Base-by-base conservation (phyloP, 192 early-diverging fungal species). In the Glomus cerebriforme region DNA sequence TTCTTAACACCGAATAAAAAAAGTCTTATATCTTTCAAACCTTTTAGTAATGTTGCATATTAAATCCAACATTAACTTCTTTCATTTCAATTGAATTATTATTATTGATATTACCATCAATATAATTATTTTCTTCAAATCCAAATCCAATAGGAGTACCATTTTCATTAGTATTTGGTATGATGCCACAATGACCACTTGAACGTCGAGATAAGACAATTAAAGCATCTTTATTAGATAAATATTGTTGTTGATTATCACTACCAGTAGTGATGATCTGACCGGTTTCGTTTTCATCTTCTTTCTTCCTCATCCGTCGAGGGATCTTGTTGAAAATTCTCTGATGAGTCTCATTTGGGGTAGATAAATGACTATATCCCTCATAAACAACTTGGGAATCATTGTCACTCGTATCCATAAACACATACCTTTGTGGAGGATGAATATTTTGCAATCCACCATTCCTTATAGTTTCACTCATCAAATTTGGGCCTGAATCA, bases 241-340 rank as follows among this genome's bases (percentile, higher is more conserved):
- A 35, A 17, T 29, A 31, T 17, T 24, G 12, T 17, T 24, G 12
- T 29, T 66, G 26, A 66, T 66, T 31, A 17, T 37, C 35, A 12
- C n/a, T 68, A 39, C 22, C n/a, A 68, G 35, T 22, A 68, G 49
- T 17, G 49, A 54, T 22, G 49, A 54, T 22, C 6, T 68, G n/a
- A 37, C 35, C 34, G 17, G 8, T 24, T 39, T 34, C n/a, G 22
- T 68, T n/a, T 68, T 35, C 32, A 4, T 43, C 35, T 35, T 68
- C 66, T 68, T 68, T 37, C 34, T 68, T 68, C 35, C 5, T 68
- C 34, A 68, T 32, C 10, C 66, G 66, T 68, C 32, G 34, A 37
- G 66, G 34, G 66, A 68, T 68, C 66, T 68, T 68, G 66, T 68
- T 39, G 35, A 68, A 68, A 68, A 68, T 68, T 68, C 66, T 31